Base-by-base conservation (phyloP, 2,329 filamentous ascomycete genomes). In the Cryphonectria parasitica region DNA sequence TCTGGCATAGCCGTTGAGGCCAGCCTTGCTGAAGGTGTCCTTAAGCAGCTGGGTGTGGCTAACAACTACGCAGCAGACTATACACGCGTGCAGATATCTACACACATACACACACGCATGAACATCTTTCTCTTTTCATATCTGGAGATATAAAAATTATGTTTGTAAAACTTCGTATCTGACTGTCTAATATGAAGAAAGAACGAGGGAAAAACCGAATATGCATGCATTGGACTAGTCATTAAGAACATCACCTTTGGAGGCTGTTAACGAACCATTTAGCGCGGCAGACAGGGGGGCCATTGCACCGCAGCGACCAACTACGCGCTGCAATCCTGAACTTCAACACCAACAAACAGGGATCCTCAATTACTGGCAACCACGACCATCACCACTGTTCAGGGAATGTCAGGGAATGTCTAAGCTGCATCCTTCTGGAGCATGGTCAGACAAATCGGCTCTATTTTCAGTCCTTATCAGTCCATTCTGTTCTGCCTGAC, bases 291-390 rank as follows among this genome's bases (percentile, higher is more conserved):
- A 41, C 43, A 25, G 6, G 43, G 36, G 36, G 49, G 28, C 19
- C 45, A 17, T 5, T n/a, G 45, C 31, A 56, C 64, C 31, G n/a
- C 15, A 45, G 45, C 63, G 2, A 34, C 60, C 34, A 62, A 39
- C 34, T 19, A 34, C 49, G 22, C 31, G 45, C 43, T 66, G 64
- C 64, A 66, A 66, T 56, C 49, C 56, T 56, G 49, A 25, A 41
- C 34, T 45, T 22, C 64, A 63, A 66, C 64, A 54, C 34, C 64
- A 66, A 56, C 64, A 66, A 41, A 41, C 64, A 66, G 64, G 43
- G 64, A 66, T 54, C 64, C 19, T 25, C 61, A 63, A 22, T 63
- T 41, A 45, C 61, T 28, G 39, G 36, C 61, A 25, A 41, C n/a
- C 43, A 54, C 54, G 25, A 31, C 15, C 45, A 22, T 22, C 19